Base-by-base conservation (phyloP, 73 alveolate species). In the Uronychia binucleata region DNA sequence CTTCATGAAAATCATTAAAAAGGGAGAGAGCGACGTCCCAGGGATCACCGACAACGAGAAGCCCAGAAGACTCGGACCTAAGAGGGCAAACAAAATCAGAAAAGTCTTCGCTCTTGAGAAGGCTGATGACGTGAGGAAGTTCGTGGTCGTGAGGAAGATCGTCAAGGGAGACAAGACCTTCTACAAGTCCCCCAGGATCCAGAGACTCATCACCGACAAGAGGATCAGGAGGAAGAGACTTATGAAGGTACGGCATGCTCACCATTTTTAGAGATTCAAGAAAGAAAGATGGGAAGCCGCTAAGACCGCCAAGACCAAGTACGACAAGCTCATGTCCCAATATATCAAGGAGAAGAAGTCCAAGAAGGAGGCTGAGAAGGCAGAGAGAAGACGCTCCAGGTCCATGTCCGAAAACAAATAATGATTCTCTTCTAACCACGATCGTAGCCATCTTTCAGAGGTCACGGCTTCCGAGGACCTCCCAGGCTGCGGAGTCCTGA, bases 11-110 rank as follows among this genome's bases (percentile, higher is more conserved):
- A 89, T 91, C 58, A 76, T 31, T 33, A 88, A 88, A 83, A 89
- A 87, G 59, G 94, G 89, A 58, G 84, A 88, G 32, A 77, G 81
- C 34, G 92, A 86, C 30, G 46, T 90, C 78, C 93, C 93, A 0
- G 95, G 93, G 78, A 86, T 90, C 88, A 90, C 95, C 29, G 93
- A 90, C 82, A 89, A 79, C 78, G 30, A 60, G 34, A 86, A 58
- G 77, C 94, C 95, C 57, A 46, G 93, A 29, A 80, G 95, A 26
- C 81, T 90, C 59, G 95, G 95, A 14, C 95, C 95, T 0, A 90
- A 90, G 83, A 67, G 95, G 79, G 95, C 93, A 28, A 79, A 59
- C 81, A 86, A 81, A 75, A 90, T 90, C 88, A 80, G 95, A 58
- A 90, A 86, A 84, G 78, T 90, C 57, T 90, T 86, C 27, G 91